phyloP scores from a whole-genome alignment of 2,329 filamentous ascomycete genomes.

The Hypoxylon rubiginosum region DNA sequence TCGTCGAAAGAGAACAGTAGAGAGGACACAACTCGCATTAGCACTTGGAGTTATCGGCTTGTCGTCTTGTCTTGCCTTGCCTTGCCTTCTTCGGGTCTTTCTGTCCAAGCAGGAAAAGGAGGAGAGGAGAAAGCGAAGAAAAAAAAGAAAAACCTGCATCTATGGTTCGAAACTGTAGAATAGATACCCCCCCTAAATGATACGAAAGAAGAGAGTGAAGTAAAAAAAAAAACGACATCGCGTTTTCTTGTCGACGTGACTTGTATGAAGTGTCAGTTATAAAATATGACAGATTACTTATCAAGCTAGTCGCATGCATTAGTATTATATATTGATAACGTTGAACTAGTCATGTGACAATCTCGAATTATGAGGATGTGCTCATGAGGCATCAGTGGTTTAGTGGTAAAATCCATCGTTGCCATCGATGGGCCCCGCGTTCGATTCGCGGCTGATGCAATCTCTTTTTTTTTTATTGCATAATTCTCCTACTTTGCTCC shows the following conservation, averaged over 20 bases:
- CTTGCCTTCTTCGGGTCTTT: constrained; percentile 2
- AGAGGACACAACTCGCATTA: constrained; percentile 29
- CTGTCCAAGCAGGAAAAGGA: background rate
- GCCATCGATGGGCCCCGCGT: constrained; percentile 65
- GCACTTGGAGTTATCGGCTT: constrained; percentile 39
- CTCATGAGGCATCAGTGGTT: constrained; percentile 57
- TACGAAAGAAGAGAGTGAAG: constrained; percentile 28
- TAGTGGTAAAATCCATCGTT: constrained; percentile 68
- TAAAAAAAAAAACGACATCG: constrained; percentile 45
- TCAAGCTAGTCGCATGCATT: too few relatives aligned
- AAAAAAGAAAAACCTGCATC: constrained; percentile 21
- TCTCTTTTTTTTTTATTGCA: background rate
- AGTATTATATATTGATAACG: background rate
- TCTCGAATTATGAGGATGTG: too few relatives aligned
- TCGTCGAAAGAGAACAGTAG: constrained; percentile 9
- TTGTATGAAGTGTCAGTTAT: background rate
- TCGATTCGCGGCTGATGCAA: constrained; percentile 60
- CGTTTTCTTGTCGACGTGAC: background rate
- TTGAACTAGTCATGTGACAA: background rate
- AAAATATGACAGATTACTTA: too few relatives aligned
- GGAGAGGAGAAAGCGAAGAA: constrained; percentile 2
- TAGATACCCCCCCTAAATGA: constrained; percentile 46
- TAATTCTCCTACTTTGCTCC: background rate
- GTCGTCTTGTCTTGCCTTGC: constrained; percentile 16
- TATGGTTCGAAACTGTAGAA: constrained; percentile 47